Percentiles rank a stretch among this genome's conserved stretches.
These are phyloP conservation scores for Lasiodiplodia citricola DNA, from an alignment of 2,329 filamentous ascomycete species.

Conservation along the genomic window DNA sequence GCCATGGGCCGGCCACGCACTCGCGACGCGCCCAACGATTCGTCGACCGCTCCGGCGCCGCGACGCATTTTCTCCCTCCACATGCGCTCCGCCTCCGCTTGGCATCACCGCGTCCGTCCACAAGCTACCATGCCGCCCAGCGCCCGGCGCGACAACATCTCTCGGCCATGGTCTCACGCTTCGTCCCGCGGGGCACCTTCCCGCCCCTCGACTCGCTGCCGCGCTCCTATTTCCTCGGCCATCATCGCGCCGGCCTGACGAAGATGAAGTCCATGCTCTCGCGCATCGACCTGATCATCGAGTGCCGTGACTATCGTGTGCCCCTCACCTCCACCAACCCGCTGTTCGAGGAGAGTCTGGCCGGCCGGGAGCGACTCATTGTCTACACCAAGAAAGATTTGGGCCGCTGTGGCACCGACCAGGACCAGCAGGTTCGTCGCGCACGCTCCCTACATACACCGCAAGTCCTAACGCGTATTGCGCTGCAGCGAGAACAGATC, in stretches of 20 bases:
- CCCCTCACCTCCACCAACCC: slow-evolving; percentile 91
- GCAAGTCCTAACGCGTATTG: slow-evolving; percentile 28
- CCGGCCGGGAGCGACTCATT: slow-evolving; percentile 74
- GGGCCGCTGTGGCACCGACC: slow-evolving; percentile 53
- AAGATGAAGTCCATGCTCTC: slow-evolving; percentile 83
- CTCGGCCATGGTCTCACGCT: slow-evolving; percentile 50
- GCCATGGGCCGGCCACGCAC: background rate
- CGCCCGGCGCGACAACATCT: background rate
- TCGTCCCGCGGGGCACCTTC: slow-evolving; percentile 77
- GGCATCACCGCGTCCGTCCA: background rate
- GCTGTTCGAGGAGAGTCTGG: slow-evolving; percentile 78
- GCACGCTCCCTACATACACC: background rate
- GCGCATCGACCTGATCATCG: slow-evolving; percentile 84
- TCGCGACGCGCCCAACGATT: background rate
- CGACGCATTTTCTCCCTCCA: background rate
- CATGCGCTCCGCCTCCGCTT: background rate
- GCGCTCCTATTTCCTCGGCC: slow-evolving; percentile 91
- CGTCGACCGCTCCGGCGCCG: background rate
- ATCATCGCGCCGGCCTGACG: slow-evolving; percentile 80
- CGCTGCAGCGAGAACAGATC: slow-evolving; percentile 53
- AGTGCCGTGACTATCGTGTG: slow-evolving; percentile 92
- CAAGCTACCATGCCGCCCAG: slow-evolving; percentile 10
- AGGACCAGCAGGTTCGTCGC: slow-evolving; percentile 8
- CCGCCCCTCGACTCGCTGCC: slow-evolving; percentile 75
- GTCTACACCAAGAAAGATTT: slow-evolving; percentile 93